Percentiles rank a stretch among this genome's conserved stretches.
Conservation (phyloP, 2,329 filamentous ascomycete genomes). For the Ophiostoma tasmaniense region DNA sequence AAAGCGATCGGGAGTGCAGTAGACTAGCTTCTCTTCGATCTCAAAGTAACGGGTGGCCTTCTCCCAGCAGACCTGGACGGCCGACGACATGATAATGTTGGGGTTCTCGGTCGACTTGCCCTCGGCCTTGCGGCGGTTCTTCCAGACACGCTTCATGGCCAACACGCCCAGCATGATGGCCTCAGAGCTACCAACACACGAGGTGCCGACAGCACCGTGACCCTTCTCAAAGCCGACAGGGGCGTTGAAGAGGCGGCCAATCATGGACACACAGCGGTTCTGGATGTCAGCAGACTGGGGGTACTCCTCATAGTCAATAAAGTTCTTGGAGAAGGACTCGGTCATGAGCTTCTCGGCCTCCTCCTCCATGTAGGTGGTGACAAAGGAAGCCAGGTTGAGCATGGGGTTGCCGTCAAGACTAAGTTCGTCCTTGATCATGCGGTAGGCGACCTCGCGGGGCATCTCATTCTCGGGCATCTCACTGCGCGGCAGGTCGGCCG, state of each 20-base stretch:
- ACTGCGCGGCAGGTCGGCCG: slow-evolving; percentile 60
- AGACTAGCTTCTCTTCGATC: slow-evolving; percentile 76
- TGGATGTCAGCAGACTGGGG: slow-evolving; percentile 77
- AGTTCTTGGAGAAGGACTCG: slow-evolving; percentile 89
- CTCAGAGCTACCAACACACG: slow-evolving; percentile 82
- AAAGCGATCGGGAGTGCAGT: slow-evolving; percentile 50
- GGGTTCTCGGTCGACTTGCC: slow-evolving; percentile 74
- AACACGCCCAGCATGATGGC: slow-evolving; percentile 75
- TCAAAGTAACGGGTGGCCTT: slow-evolving; percentile 87
- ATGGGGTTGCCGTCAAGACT: slow-evolving; percentile 87
- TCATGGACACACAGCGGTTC: slow-evolving; percentile 87
- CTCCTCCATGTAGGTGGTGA: slow-evolving; percentile 48
- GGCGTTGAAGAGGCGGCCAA: slow-evolving; percentile 79
- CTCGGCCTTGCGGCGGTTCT: slow-evolving; percentile 72
- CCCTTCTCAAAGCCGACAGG: slow-evolving; percentile 45
- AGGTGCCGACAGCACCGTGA: slow-evolving; percentile 70
- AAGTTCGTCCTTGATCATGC: slow-evolving; percentile 92
- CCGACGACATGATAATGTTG: slow-evolving; percentile 92
- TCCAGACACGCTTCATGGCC: slow-evolving; percentile 94
- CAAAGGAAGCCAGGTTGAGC: slow-evolving; percentile 47
- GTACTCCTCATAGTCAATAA: slow-evolving; percentile 84
- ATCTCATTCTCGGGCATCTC: slow-evolving; percentile 88
- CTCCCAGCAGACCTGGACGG: slow-evolving; percentile 96
- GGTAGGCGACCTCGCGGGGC: slow-evolving; percentile 87
- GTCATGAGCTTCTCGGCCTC: slow-evolving; percentile 94